Base-by-base conservation (phyloP, 2,329 filamentous ascomycete genomes). In the Diaporthe australafricana region DNA sequence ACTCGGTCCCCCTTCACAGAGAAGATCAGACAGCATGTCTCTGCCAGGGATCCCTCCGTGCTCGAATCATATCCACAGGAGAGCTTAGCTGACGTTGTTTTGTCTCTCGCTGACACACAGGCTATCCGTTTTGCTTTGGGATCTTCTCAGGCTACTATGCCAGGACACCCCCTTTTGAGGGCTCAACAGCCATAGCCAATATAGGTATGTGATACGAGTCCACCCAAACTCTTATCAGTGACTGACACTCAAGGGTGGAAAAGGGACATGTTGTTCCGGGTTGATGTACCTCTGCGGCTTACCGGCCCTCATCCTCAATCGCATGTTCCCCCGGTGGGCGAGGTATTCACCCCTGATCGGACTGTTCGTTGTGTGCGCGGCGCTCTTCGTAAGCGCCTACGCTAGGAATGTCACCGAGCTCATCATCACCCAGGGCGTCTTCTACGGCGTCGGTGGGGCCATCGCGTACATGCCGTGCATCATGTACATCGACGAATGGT, bases 141-240 rank as follows among this genome's bases (percentile, higher is more conserved):
- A 86, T 94, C 30, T 93, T 94, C 77, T 91, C 93, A 75, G 86
- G 91, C 66, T 92, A 92, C 79, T 94, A 94, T 78, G 87, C 84
- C 45, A 87, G 83, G 1, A 85, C 91, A 71, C 84, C 85, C 5
- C 87, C 89, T 1, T 93, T 93, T 70, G 80, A 82, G 4, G 85
- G 85, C 2, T 84, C 85, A 0, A 83, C 84, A 35, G 83, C 85
- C 53, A 89, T 93, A 63, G 86, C 91, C 38, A 83, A 90, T 17
- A 89, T 94, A 68, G 72, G 72, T 40, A 60, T 50, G 60, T 65
- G 45, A 14, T n/a, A 50, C 20, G 25, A 42, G 32, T 38, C 60
- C 45, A 38, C 45, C 50, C 32, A 25, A 20, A 8, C 38, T 30
- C 38, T 30, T 50, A 35, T 48, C 45, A 50, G n/a, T 38, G 14